These are phyloP conservation scores for Rhododendron mucronatum DNA, from an alignment of 148 eudicot species.

Conservation along the genomic window DNA sequence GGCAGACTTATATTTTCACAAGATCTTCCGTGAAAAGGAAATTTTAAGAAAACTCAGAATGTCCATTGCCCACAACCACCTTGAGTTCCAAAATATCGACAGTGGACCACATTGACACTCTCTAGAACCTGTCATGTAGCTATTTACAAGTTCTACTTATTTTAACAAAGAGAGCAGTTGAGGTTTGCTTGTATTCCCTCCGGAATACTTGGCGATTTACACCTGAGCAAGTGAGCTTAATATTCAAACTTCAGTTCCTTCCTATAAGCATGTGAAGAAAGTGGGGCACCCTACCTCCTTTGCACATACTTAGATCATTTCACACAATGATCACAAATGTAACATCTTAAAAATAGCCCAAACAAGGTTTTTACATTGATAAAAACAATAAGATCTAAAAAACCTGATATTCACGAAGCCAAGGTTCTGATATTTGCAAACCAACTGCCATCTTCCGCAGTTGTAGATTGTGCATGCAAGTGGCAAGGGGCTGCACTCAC, in stretches of 20 bases:
- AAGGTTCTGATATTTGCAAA: conserved; percentile 87
- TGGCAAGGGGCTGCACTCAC: conserved; percentile 74
- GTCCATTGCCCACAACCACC: not conserved
- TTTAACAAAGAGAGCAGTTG: not conserved
- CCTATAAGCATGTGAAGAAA: not conserved
- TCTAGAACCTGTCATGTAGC: too few relatives aligned
- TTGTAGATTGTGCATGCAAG: conserved; percentile 91
- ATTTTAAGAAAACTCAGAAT: not conserved
- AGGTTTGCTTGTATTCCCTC: not conserved
- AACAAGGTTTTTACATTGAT: not conserved
- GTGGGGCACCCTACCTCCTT: not conserved
- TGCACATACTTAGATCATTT: not conserved
- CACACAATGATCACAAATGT: not conserved
- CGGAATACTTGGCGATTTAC: not conserved
- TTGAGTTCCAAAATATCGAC: not conserved
- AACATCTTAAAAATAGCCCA: not conserved
- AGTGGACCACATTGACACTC: not conserved
- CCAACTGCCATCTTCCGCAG: conserved; percentile 74
- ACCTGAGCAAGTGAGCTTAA: not conserved
- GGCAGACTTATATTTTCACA: not conserved
- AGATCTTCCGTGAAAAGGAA: not conserved
- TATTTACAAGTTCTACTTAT: not conserved
- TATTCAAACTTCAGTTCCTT: not conserved
- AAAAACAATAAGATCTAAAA: not conserved
- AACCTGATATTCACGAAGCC: conserved; percentile 99